phyloP scores from a whole-genome alignment of 2,329 filamentous ascomycete genomes.

The Colletotrichum aenigma region DNA sequence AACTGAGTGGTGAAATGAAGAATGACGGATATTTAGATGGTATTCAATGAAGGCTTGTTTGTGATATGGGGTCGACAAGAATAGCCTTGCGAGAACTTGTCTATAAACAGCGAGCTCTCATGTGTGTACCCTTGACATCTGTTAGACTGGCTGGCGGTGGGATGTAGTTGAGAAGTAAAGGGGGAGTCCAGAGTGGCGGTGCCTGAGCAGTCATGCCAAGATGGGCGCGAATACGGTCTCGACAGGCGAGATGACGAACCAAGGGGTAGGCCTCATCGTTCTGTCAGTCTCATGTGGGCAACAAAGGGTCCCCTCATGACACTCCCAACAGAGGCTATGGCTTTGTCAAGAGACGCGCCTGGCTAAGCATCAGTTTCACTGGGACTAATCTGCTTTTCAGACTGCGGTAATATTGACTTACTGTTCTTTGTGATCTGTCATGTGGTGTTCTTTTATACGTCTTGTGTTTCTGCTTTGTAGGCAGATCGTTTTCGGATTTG shows the following conservation, averaged over 20 bases:
- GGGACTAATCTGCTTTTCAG: too few relatives aligned
- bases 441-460: background rate
- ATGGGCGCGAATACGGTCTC: background rate
- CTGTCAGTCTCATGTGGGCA: background rate
- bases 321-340: background rate
- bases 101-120: too few relatives aligned
- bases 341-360: background rate
- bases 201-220: fast-evolving
- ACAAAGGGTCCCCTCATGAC: background rate
- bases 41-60: too few relatives aligned
- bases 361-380: too few relatives aligned
- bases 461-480: background rate
- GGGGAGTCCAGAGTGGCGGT: background rate
- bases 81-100: background rate
- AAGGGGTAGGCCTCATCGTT: background rate
- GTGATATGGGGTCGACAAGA: too few relatives aligned
- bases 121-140: too few relatives aligned
- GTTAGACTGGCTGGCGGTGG: too few relatives aligned
- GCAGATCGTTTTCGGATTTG: fast-evolving
- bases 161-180: background rate
- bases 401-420: background rate
- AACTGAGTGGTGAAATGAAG: background rate
- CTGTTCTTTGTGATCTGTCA: fast-evolving
- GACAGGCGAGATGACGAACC: background rate
- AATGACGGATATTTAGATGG: too few relatives aligned